A percentile compares a stretch with the other conserved stretches of the same genome.
Conservation (phyloP, 2,329 filamentous ascomycete genomes). For the Colletotrichum costaricense region DNA sequence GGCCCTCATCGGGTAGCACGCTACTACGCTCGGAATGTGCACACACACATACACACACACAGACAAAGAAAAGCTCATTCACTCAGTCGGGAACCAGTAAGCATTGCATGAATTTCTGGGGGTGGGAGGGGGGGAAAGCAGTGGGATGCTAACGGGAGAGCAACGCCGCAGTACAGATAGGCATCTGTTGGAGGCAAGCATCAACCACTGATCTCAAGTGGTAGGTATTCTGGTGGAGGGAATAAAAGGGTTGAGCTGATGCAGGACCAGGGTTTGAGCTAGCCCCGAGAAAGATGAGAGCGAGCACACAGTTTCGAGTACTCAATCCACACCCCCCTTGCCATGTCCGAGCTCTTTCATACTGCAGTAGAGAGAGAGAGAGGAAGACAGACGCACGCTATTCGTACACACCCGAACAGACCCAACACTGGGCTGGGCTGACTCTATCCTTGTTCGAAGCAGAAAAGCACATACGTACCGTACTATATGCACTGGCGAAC, state of each 20-base stretch:
- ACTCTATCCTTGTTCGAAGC: not conserved
- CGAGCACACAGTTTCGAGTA: not conserved
- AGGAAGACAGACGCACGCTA: not conserved
- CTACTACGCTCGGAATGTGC: not conserved
- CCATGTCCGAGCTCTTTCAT: not conserved
- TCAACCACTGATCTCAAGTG: conserved; percentile 5
- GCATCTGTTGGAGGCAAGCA: not conserved
- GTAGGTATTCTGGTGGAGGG: not conserved
- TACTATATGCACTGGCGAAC: not conserved
- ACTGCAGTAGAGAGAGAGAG: not conserved
- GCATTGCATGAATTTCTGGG: not conserved
- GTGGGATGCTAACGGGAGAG: conserved; percentile 7
- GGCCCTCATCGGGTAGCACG: not conserved
- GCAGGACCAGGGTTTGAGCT: conserved; percentile 14
- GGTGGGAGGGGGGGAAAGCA: not conserved
- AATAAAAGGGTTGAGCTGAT: conserved; percentile 18
- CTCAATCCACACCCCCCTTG: not conserved
- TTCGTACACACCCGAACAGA: conserved; percentile 7
- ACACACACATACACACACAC: too few species aligned
- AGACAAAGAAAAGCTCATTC: not conserved
- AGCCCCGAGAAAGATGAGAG: conserved; percentile 11
- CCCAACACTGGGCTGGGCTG: conserved; percentile 1
- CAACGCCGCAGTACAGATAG: conserved; percentile 12
- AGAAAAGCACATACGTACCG: not conserved
- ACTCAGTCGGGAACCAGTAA: not conserved